A percentile compares a stretch with the other conserved stretches of the same genome.
phyloP scores from a whole-genome alignment of 805 yeast genomes.

The Pichia cabralensis region DNA sequence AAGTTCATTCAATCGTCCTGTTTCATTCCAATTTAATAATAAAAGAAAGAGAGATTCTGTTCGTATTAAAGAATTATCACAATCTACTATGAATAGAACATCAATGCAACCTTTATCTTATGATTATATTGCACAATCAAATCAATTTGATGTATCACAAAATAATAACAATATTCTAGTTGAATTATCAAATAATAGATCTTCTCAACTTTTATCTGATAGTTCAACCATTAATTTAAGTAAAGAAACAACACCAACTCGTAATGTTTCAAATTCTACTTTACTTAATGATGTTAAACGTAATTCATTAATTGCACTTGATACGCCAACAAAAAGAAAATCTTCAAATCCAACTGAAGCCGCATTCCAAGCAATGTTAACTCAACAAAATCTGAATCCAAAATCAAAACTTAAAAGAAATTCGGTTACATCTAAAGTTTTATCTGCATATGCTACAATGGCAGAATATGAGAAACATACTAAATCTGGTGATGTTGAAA shows the following conservation, averaged over 20 bases:
- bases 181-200: too few relatives aligned
- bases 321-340: conserved; percentile 14
- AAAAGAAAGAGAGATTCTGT: conserved; percentile 13
- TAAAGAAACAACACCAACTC: conserved; percentile 4
- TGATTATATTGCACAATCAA: too few relatives aligned
- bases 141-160: too few relatives aligned
- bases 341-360: conserved; percentile 15
- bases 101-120: too few relatives aligned
- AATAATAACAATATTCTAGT: too few relatives aligned
- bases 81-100: too few relatives aligned
- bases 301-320: conserved; percentile 7
- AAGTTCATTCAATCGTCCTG: conserved; percentile 37
- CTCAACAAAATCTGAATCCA: neutral
- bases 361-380: conserved; percentile 12
- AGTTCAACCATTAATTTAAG: neutral
- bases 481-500: conserved; percentile 47
- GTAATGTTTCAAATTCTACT: neutral
- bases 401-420: conserved; percentile 41
- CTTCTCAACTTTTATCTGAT: too few relatives aligned
- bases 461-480: conserved; percentile 45
- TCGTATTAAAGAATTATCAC: too few relatives aligned
- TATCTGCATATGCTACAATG: conserved; percentile 65
- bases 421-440: conserved; percentile 60
- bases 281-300: neutral
- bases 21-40: conserved; percentile 31